phyloP scores from a whole-genome alignment of 176 grass and related monocot species.

The Aegilops tauschii region DNA sequence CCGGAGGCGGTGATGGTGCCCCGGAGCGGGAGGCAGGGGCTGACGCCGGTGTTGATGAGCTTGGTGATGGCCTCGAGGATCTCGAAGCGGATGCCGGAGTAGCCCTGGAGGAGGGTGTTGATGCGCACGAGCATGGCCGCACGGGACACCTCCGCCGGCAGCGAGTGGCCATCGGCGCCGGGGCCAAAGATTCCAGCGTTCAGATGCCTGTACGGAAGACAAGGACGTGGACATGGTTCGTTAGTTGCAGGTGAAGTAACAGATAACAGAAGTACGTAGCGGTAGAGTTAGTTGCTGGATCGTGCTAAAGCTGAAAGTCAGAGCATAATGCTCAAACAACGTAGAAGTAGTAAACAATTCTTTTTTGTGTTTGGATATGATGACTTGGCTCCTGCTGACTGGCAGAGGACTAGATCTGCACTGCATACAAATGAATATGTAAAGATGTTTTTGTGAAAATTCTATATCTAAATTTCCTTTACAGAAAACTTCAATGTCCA shows the following conservation, averaged over 20 bases:
- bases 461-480: too few species aligned
- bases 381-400: neutral
- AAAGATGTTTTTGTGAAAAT: too few species aligned
- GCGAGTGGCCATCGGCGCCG: conserved; percentile 50
- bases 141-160: conserved; percentile 53
- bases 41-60: conserved; percentile 69
- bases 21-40: conserved; percentile 72
- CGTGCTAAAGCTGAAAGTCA: neutral
- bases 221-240: conserved; percentile 3
- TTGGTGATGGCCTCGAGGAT: conserved; percentile 75
- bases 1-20: conserved; percentile 87
- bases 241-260: neutral
- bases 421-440: neutral
- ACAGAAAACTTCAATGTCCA: neutral
- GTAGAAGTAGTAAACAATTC: neutral
- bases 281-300: neutral
- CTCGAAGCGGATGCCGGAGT: conserved; percentile 87
- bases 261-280: neutral
- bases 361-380: neutral
- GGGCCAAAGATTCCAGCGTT: conserved; percentile 79
- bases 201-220: conserved; percentile 46
- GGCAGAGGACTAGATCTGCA: neutral
- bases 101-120: conserved; percentile 88
- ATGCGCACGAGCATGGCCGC: conserved; percentile 84
- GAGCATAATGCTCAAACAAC: neutral